Evolutionary conservation across 768 basidiomycete species (phyloP).

Genomic region (Trichaptum fuscoviolaceum): DNA sequence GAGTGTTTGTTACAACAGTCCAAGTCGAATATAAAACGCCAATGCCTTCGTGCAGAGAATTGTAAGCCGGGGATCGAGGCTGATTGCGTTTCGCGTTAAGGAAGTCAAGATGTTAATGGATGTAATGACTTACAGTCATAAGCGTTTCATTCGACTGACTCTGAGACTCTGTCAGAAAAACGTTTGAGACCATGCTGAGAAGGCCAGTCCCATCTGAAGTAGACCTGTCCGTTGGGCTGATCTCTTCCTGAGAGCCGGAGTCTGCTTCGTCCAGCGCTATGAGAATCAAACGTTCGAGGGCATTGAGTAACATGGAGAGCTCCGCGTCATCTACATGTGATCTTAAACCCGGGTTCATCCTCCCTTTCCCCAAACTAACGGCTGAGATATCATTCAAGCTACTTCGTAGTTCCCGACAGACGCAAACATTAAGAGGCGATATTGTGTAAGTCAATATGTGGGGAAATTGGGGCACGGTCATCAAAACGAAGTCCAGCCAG

Average conservation of each 20-base stretch:
- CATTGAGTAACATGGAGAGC: conserved; percentile 77
- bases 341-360: conserved; percentile 36
- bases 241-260: conserved; percentile 53
- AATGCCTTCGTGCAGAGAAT: conserved; percentile 75
- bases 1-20: conserved; percentile 31
- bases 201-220: conserved; percentile 58
- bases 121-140: conserved; percentile 41
- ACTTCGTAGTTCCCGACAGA: conserved; percentile 63
- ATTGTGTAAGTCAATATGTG: conserved; percentile 62
- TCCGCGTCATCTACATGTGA: conserved; percentile 71
- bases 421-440: conserved; percentile 70
- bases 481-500: conserved; percentile 94
- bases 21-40: conserved; percentile 75
- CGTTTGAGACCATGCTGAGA: conserved; percentile 86
- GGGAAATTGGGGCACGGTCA: conserved; percentile 84
- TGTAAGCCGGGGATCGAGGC: conserved; percentile 72
- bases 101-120: conserved; percentile 9
- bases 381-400: conserved; percentile 51
- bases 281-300: conserved; percentile 75
- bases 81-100: conserved; percentile 23
- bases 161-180: conserved; percentile 72
- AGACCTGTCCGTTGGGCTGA: conserved; percentile 47
- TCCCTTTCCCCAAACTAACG: conserved; percentile 31
- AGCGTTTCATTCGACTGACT: conserved; percentile 44
- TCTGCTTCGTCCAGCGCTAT: conserved; percentile 60